A percentile compares a stretch with the other conserved stretches of the same genome.
Evolutionary conservation across 2,329 filamentous ascomycete genomes (phyloP).

Genomic region (Dactylella cylindrospora): DNA sequence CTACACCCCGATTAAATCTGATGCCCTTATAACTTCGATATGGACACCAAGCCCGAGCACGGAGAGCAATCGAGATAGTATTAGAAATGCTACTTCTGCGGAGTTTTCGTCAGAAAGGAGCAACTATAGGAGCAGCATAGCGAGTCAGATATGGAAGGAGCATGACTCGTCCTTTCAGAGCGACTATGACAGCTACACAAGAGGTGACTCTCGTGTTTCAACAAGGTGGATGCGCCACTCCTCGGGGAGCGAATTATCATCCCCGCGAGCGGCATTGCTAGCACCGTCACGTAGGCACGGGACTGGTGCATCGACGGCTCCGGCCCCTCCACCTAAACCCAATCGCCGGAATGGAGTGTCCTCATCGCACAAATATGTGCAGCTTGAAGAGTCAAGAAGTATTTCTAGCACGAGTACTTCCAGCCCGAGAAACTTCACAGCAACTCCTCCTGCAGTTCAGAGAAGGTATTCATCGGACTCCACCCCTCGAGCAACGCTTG

Average conservation of each 20-base stretch:
- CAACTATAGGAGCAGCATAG: slow-evolving; percentile 19
- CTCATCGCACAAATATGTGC: slow-evolving; percentile 5
- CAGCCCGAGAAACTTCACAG: slow-evolving; percentile 1
- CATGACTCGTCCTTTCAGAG: slow-evolving; percentile 11
- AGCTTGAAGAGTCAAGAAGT: background rate
- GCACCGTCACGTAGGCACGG: slow-evolving; percentile 6
- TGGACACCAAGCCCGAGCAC: slow-evolving; percentile 37
- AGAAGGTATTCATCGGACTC: slow-evolving; percentile 34
- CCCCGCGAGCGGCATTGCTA: slow-evolving; percentile 3
- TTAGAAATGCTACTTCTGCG: slow-evolving; percentile 19
- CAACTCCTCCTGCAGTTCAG: slow-evolving; percentile 4
- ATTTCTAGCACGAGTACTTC: no score
- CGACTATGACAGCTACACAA: slow-evolving; percentile 11
- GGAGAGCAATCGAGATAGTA: slow-evolving; percentile 12
- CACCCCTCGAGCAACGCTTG: slow-evolving; percentile 9
- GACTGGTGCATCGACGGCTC: background rate
- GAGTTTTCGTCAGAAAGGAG: slow-evolving; percentile 24
- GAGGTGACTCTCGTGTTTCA: background rate
- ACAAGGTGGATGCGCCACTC: slow-evolving; percentile 36
- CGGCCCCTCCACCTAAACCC: background rate
- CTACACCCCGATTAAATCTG: slow-evolving; percentile 43
- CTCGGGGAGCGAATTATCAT: slow-evolving; percentile 35
- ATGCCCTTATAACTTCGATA: slow-evolving; percentile 9
- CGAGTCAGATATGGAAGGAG: slow-evolving; percentile 33
- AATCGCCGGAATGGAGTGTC: slow-evolving; percentile 3